Evolutionary conservation across 2,329 filamentous ascomycete species (phyloP).

Genomic region (Neofusicoccum parvum): DNA sequence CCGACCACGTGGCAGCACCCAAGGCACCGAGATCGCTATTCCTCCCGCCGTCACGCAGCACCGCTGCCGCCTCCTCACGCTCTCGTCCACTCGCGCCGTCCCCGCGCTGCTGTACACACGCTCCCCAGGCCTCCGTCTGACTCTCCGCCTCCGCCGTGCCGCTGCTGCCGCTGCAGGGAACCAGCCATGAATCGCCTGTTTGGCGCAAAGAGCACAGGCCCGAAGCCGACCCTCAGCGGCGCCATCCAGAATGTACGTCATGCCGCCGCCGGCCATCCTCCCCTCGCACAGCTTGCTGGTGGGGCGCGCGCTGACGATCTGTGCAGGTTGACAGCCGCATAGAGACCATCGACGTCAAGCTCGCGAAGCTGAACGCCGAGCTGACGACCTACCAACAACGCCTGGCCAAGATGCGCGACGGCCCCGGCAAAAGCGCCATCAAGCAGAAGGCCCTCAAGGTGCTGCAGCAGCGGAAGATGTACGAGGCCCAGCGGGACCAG

Average conservation of each 20-base stretch:
- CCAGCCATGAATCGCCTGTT: constrained; percentile 90
- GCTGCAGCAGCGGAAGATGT: constrained; percentile 88
- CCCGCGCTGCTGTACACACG: background rate
- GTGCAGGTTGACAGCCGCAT: constrained; percentile 76
- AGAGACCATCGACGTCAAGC: constrained; percentile 88
- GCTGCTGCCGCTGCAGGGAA: background rate
- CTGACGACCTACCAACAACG: constrained; percentile 85
- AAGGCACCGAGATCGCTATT: background rate
- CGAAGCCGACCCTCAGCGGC: constrained; percentile 83
- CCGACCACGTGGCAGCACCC: background rate
- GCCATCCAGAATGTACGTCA: constrained; percentile 75
- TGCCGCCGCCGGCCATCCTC: constrained; percentile 20
- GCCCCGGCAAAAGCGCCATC: constrained; percentile 87
- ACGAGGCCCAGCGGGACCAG: constrained; percentile 92
- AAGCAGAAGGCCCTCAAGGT: constrained; percentile 95
- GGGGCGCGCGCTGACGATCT: constrained; percentile 25
- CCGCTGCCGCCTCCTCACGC: background rate
- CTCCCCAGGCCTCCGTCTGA: background rate
- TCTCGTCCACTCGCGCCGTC: background rate
- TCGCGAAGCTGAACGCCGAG: constrained; percentile 88
- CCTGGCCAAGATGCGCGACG: constrained; percentile 90
- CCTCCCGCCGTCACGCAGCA: background rate
- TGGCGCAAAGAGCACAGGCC: constrained; percentile 80
- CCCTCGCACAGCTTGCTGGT: constrained; percentile 2
- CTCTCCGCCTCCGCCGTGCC: background rate